Conservation (phyloP, 1,139 yeast genomes). For the Candida sojae region DNA sequence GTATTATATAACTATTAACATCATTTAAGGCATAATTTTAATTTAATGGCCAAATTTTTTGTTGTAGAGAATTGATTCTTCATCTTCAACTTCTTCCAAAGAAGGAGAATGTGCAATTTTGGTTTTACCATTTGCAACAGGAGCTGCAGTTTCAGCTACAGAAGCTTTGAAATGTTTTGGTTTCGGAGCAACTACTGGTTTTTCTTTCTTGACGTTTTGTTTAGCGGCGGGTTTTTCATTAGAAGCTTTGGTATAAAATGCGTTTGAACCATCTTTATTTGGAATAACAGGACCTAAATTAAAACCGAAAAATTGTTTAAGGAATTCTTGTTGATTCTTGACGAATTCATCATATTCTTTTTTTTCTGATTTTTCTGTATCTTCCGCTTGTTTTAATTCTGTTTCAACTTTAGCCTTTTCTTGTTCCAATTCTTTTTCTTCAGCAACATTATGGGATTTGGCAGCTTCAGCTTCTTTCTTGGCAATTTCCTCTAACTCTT, state of each 20-base stretch:
- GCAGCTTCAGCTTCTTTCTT: slow-evolving; percentile 16
- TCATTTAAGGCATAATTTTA: too few relatives aligned
- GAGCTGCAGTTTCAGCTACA: slow-evolving; percentile 22
- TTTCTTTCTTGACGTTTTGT: slow-evolving; percentile 2
- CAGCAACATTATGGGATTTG: slow-evolving; percentile 12
- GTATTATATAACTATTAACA: neutral
- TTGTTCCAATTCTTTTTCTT: slow-evolving; percentile 7
- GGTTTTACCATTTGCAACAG: slow-evolving; percentile 2
- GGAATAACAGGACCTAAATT: slow-evolving; percentile 12
- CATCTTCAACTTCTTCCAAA: slow-evolving; percentile 47
- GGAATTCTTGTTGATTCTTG: slow-evolving; percentile 21
- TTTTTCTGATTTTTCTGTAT: slow-evolving; percentile 21
- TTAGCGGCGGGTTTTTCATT: neutral
- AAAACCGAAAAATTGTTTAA: slow-evolving; percentile 22
- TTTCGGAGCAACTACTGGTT: slow-evolving; percentile 10
- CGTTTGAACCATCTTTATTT: slow-evolving; percentile 1
- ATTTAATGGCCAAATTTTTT: slow-evolving; percentile 36
- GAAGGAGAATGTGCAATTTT: slow-evolving; percentile 28
- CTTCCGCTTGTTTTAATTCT: slow-evolving; percentile 9
- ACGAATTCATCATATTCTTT: slow-evolving; percentile 13
- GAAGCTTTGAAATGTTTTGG: slow-evolving; percentile 13
- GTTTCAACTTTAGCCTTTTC: slow-evolving; percentile 7
- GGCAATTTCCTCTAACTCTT: slow-evolving; percentile 17
- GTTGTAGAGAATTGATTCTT: slow-evolving; percentile 43
- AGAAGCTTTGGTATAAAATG: neutral